phyloP scores from a whole-genome alignment of 371 early-diverging fungal species.

The Conidiobolus incongruus region DNA sequence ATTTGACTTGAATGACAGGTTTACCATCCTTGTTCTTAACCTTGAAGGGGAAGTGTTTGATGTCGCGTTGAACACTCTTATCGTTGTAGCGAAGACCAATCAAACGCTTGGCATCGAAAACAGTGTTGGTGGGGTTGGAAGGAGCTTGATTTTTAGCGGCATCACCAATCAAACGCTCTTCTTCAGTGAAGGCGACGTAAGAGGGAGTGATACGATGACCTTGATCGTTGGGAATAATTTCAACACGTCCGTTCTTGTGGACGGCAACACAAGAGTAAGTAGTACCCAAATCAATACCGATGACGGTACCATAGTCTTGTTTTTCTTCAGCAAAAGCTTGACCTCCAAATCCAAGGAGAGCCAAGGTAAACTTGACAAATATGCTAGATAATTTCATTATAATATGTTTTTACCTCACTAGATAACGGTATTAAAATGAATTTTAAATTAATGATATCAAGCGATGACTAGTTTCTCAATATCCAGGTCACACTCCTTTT shows the following conservation, averaged over 20 bases:
- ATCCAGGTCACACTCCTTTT: too few relatives aligned
- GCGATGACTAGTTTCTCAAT: too few relatives aligned
- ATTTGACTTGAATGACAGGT: conserved; percentile 54
- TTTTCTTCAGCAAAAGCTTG: neutral
- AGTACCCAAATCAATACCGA: conserved; percentile 97
- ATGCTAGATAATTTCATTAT: too few relatives aligned
- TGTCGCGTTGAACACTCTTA: conserved; percentile 61
- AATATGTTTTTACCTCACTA: too few relatives aligned
- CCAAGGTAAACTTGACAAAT: too few relatives aligned
- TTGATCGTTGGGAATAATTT: conserved; percentile 68
- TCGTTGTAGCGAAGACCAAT: conserved; percentile 74
- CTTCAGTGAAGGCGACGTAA: conserved; percentile 66
- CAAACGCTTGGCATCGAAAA: conserved; percentile 90
- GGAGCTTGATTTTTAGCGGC: conserved; percentile 52
- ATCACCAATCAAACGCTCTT: conserved; percentile 63
- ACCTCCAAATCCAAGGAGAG: too few relatives aligned
- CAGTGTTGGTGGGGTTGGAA: conserved; percentile 63
- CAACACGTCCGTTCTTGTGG: conserved; percentile 90
- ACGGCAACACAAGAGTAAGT: conserved; percentile 99
- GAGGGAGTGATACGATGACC: conserved; percentile 78
- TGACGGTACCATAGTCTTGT: conserved; percentile 9
- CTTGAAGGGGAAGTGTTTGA: conserved; percentile 83
- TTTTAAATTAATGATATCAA: too few relatives aligned
- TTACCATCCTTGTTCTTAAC: conserved; percentile 56
- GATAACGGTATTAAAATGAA: too few relatives aligned